phyloP scores from a whole-genome alignment of 2,329 filamentous ascomycete genomes.

The Aspergillus sp. region DNA sequence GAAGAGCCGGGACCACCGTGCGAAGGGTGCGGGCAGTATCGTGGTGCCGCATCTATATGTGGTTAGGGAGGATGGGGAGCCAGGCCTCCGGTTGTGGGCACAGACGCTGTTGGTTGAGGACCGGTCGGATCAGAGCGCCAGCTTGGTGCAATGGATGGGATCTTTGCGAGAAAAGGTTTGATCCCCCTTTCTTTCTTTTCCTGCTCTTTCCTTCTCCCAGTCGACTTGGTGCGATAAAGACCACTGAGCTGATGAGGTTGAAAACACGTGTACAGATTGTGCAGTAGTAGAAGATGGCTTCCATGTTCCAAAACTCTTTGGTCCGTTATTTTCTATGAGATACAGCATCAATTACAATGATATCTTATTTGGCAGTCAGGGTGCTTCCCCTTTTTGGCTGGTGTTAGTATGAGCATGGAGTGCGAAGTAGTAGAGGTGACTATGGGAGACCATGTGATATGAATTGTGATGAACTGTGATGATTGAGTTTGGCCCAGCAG shows the following conservation, averaged over 20 bases:
- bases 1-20: conserved; percentile 83
- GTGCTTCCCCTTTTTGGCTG: too few species aligned
- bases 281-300: conserved; percentile 21
- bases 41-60: conserved; percentile 88
- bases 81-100: conserved; percentile 90
- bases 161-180: conserved; percentile 88
- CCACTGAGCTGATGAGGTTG: conserved; percentile 17
- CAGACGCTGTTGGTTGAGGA: conserved; percentile 95
- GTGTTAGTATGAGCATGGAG: too few species aligned
- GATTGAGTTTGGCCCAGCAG: too few species aligned
- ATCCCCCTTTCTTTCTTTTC: conserved; percentile 6
- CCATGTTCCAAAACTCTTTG: conserved; percentile 6
- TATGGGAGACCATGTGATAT: too few species aligned
- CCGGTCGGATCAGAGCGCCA: conserved; percentile 86
- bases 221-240: conserved; percentile 5
- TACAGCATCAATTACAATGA: conserved; percentile 16
- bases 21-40: conserved; percentile 86
- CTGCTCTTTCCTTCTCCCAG: conserved; percentile 5
- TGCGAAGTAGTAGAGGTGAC: too few species aligned
- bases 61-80: conserved; percentile 91
- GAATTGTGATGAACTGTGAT: too few species aligned
- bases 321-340: conserved; percentile 9
- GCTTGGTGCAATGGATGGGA: conserved; percentile 88
- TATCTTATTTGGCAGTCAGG: too few species aligned
- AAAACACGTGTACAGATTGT: conserved; percentile 22